Evolutionary conservation across 2,329 filamentous ascomycete species (phyloP).

Genomic region (Amesomyces nigricolor): DNA sequence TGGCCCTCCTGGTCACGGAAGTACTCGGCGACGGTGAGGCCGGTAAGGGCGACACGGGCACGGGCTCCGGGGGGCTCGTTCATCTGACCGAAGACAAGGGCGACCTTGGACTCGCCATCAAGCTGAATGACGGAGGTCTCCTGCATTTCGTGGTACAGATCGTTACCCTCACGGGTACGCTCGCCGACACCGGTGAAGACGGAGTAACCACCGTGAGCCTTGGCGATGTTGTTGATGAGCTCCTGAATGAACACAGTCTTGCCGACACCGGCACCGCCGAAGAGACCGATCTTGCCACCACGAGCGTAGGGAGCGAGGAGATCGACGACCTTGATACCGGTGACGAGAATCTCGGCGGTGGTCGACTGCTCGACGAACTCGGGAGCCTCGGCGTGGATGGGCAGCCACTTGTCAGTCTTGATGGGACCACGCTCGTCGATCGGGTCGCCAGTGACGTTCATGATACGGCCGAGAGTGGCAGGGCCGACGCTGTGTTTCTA

Average conservation of each 20-base stretch:
- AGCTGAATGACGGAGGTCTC: conserved; percentile 99
- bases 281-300: conserved; percentile 99
- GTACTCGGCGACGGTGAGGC: conserved; percentile 70
- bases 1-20: conserved; percentile 75
- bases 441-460: conserved; percentile 99
- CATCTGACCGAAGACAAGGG: conserved; percentile 99
- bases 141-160: conserved; percentile 99
- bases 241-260: conserved; percentile 99
- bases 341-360: conserved; percentile 90
- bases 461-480: conserved; percentile 94
- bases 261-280: conserved; percentile 99
- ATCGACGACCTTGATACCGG: conserved; percentile 99
- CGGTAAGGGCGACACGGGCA: conserved; percentile 98
- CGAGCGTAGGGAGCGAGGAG: conserved; percentile 97
- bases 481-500: conserved; percentile 55
- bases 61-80: conserved; percentile 99
- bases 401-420: conserved; percentile 79
- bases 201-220: conserved; percentile 99
- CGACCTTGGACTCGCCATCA: conserved; percentile 98
- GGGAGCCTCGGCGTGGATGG: conserved; percentile 93
- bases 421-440: conserved; percentile 99
- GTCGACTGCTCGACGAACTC: conserved; percentile 94
- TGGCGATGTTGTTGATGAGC: conserved; percentile 99
- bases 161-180: conserved; percentile 99
- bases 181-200: conserved; percentile 99